Conservation (phyloP, 148 eudicot genomes). For the Cornus suecica region DNA sequence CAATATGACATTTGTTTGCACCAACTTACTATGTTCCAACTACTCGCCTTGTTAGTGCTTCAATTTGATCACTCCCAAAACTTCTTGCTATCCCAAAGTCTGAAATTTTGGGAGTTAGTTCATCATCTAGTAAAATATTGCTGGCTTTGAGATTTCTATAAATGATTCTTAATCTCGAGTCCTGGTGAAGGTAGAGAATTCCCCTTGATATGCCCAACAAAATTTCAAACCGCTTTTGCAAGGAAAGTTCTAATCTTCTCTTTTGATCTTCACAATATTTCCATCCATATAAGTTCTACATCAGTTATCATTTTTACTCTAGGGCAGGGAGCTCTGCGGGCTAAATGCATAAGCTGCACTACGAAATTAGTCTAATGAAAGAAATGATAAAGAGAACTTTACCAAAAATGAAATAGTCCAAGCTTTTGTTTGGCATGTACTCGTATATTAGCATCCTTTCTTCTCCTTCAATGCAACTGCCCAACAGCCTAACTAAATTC, state of each 20-base stretch:
- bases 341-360: not conserved
- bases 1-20: no score
- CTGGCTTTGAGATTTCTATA: constrained; percentile 28
- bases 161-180: constrained; percentile 26
- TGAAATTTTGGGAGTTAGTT: constrained; percentile 28
- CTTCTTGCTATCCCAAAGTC: constrained; percentile 25
- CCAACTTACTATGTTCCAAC: constrained; percentile 30
- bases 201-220: constrained; percentile 9
- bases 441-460: constrained; percentile 12
- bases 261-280: not conserved
- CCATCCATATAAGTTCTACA: not conserved
- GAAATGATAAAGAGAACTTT: not conserved
- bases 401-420: constrained; percentile 11
- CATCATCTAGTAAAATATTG: constrained; percentile 27
- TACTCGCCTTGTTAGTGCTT: constrained; percentile 16
- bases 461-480: constrained; percentile 5
- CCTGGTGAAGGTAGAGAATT: constrained; percentile 16
- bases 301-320: not conserved
- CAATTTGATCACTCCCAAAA: constrained; percentile 16
- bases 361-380: not conserved
- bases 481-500: constrained; percentile 8
- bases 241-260: not conserved
- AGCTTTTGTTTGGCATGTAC: constrained; percentile 9
- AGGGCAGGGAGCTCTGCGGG: not conserved
- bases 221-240: constrained; percentile 8